phyloP scores from a whole-genome alignment of 2,329 filamentous ascomycete genomes.

The Aspergillus luchuensis region DNA sequence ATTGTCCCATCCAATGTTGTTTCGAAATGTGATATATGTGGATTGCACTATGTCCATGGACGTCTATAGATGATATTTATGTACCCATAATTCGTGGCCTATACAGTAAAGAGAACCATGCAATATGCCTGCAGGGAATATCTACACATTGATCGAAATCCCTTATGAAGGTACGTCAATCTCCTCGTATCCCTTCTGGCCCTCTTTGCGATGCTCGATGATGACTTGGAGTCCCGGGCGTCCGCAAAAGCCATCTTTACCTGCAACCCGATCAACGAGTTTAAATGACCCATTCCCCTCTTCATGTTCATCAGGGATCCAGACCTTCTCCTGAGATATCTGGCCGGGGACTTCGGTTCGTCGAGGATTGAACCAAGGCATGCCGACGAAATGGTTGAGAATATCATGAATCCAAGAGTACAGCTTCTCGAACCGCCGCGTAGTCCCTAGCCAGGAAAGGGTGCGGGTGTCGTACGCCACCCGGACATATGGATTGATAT shows the following conservation, averaged over 20 bases:
- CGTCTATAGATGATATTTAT: not conserved
- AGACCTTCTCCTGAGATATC: constrained; percentile 42
- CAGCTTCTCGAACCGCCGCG: constrained; percentile 66
- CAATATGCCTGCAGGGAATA: not conserved
- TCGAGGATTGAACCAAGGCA: constrained; percentile 64
- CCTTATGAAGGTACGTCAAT: constrained; percentile 40
- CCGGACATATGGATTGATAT: constrained; percentile 73
- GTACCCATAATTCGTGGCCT: not conserved
- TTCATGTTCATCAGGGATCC: constrained; percentile 36
- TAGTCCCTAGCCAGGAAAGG: constrained; percentile 60
- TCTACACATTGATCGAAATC: not conserved
- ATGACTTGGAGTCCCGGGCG: constrained; percentile 47
- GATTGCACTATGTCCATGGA: not conserved
- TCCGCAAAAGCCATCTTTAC: constrained; percentile 50
- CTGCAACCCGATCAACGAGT: constrained; percentile 40
- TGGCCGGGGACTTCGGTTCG: constrained; percentile 62
- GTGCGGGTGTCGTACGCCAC: constrained; percentile 66
- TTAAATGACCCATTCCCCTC: constrained; percentile 43
- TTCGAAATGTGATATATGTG: not conserved
- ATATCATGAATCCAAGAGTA: constrained; percentile 62
- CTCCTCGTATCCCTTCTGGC: constrained; percentile 50
- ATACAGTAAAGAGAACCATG: not conserved
- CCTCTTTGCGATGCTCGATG: constrained; percentile 44
- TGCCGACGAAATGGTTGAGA: constrained; percentile 56
- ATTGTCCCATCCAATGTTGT: too few relatives aligned